phyloP scores from a whole-genome alignment of 139 green algal genomes.

The Coelastrella sp. region DNA sequence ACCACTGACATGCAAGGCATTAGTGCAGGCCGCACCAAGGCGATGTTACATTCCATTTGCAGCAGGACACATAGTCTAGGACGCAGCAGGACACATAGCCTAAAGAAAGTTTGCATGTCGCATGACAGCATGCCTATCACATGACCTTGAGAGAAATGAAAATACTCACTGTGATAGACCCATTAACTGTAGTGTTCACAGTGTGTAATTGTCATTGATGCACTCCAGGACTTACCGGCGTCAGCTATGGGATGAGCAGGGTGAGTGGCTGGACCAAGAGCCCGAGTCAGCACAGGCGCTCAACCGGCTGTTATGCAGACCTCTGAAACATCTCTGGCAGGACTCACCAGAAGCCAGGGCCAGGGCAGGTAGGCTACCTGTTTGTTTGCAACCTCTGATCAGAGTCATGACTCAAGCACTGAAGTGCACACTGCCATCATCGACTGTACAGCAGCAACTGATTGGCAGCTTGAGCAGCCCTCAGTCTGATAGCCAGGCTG shows the following conservation, averaged over 20 bases:
- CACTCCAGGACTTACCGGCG: background rate
- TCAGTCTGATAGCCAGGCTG: too few relatives aligned
- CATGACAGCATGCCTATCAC: too few relatives aligned
- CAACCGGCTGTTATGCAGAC: constrained; percentile 59
- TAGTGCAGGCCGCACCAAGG: too few relatives aligned
- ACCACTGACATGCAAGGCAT: too few relatives aligned
- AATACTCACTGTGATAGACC: background rate
- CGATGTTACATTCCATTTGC: too few relatives aligned
- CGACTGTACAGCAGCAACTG: too few relatives aligned
- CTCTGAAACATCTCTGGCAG: constrained; percentile 76
- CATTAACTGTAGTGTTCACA: background rate
- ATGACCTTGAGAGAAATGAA: too few relatives aligned
- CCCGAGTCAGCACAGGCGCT: constrained; percentile 52
- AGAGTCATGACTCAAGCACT: background rate
- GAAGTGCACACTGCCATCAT: background rate
- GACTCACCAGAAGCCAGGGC: constrained; percentile 62
- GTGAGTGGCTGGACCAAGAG: constrained; percentile 71
- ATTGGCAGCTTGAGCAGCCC: too few relatives aligned
- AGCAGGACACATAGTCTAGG: too few relatives aligned
- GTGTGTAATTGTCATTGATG: too few relatives aligned
- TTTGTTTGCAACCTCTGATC: background rate
- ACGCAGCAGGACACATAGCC: too few relatives aligned
- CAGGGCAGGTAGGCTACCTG: constrained; percentile 6
- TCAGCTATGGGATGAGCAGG: constrained; percentile 67
- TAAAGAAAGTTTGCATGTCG: too few relatives aligned